Evolutionary conservation across 108 stramenopile species (phyloP).

Genomic region (Epipyxis sp.): DNA sequence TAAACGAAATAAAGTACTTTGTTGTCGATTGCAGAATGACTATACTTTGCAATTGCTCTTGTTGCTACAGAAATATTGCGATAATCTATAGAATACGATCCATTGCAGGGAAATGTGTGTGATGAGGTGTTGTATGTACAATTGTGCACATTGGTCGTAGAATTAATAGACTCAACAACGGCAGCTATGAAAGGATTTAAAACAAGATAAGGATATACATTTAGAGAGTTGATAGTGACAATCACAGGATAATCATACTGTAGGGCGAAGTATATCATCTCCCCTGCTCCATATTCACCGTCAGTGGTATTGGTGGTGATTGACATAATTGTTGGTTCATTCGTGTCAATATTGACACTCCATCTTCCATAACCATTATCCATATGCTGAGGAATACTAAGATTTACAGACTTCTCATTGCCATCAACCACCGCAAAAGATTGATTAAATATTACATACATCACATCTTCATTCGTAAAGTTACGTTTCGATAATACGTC

Average conservation of each 20-base stretch:
- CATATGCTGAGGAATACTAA: not conserved
- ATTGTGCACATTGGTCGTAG: not conserved
- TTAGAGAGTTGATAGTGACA: too few species aligned
- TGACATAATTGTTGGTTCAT: not conserved
- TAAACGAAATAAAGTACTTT: constrained; percentile 1
- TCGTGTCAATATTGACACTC: not conserved
- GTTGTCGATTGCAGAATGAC: not conserved
- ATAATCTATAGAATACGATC: too few species aligned
- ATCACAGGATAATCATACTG: not conserved
- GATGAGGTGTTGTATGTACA: too few species aligned
- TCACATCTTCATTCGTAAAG: not conserved
- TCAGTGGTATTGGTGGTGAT: not conserved
- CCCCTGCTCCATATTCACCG: constrained; percentile 19
- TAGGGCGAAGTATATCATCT: not conserved
- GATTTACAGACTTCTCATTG: constrained; percentile 19
- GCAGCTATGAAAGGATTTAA: too few species aligned
- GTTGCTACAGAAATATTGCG: too few species aligned
- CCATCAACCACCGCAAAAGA: constrained; percentile 27
- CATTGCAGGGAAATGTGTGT: too few species aligned
- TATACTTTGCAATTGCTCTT: not conserved
- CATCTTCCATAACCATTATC: not conserved
- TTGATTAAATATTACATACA: too few species aligned
- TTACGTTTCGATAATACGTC: not conserved
- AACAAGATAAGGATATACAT: constrained; percentile 3
- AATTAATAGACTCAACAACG: not conserved